Evolutionary conservation across 2,329 filamentous ascomycete genomes (phyloP).

Genomic region (Alternaria longipes): DNA sequence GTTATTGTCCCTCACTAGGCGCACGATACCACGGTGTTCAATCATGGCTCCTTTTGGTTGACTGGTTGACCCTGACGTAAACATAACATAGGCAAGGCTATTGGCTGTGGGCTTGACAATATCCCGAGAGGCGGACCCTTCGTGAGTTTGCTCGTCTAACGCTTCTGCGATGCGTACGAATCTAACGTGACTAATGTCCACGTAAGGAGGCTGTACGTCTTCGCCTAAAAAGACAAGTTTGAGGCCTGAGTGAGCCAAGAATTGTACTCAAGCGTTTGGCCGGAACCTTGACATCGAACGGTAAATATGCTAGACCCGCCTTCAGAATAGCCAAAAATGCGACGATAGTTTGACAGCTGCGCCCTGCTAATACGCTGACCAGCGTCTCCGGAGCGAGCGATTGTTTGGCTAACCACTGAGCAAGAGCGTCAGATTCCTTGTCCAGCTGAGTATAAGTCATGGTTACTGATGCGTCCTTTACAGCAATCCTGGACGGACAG

Average conservation of each 20-base stretch:
- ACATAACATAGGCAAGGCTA: conserved; percentile 64
- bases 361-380: conserved; percentile 30
- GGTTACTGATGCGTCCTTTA: conserved; percentile 12
- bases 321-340: conserved; percentile 55
- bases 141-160: neutral
- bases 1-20: neutral
- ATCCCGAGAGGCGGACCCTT: neutral
- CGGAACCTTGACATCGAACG: conserved; percentile 22
- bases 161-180: no score
- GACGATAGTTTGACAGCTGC: conserved; percentile 31
- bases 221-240: no score
- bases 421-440: conserved; percentile 6
- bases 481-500: conserved; percentile 9
- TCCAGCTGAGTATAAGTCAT: conserved; percentile 23
- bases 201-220: no score
- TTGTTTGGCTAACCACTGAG: conserved; percentile 5
- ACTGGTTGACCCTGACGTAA: conserved; percentile 56
- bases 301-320: conserved; percentile 53
- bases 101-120: neutral
- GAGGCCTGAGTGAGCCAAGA: no score
- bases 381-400: conserved; percentile 12
- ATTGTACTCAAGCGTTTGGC: no score
- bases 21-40: conserved; percentile 55
- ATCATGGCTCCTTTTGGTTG: conserved; percentile 68
- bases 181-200: no score